Evolutionary conservation across 352 stramenopile species (phyloP).

Genomic region (Phytophthora sojae): DNA sequence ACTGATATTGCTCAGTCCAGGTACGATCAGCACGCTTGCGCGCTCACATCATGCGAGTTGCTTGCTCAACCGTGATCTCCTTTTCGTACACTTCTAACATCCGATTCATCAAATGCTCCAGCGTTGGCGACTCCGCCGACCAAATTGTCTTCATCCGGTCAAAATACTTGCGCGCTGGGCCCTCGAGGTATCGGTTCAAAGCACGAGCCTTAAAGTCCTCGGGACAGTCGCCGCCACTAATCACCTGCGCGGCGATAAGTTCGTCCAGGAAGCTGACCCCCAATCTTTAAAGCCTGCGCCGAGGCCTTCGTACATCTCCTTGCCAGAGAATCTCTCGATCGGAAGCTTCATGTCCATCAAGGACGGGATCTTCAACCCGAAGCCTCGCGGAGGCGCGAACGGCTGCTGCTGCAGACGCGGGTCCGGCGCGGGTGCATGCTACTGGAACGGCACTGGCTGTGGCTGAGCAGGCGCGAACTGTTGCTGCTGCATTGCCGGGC

Average conservation of each 20-base stretch:
- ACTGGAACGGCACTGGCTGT: not conserved
- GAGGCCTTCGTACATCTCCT: not conserved
- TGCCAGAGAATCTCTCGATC: not conserved
- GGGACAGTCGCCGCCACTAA: not conserved
- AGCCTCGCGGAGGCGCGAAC: not conserved
- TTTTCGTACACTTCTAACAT: not conserved
- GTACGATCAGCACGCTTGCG: not conserved
- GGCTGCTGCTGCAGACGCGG: not conserved
- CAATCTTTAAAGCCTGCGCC: not conserved
- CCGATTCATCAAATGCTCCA: not conserved
- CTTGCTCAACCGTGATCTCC: not conserved
- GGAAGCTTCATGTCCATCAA: not conserved
- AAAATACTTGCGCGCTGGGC: not conserved
- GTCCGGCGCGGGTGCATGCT: not conserved
- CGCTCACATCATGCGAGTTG: not conserved
- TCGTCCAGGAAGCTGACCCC: not conserved
- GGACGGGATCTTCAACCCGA: not conserved
- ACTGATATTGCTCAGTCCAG: not conserved
- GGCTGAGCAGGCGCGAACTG: not conserved
- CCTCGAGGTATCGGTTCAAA: not conserved
- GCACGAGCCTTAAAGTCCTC: not conserved
- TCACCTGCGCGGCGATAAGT: not conserved
- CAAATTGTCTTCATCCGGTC: not conserved
- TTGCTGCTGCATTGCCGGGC: too few species aligned
- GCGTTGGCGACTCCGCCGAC: not conserved